Evolutionary conservation across 345 rosid genomes (phyloP).

Genomic region (Microcos paniculata): DNA sequence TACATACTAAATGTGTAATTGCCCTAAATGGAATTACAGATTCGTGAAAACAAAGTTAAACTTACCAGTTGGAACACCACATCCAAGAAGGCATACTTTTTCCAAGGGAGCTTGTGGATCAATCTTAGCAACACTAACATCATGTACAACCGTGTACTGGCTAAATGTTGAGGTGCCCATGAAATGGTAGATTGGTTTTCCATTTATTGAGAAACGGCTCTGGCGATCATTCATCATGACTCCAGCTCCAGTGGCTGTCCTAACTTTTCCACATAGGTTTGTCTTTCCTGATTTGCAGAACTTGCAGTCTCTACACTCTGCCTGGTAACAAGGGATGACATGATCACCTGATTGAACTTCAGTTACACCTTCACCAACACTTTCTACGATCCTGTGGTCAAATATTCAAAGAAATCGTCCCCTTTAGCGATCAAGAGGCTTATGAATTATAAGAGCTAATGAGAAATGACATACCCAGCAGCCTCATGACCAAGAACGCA

Average conservation of each 20-base stretch:
- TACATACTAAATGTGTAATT: no score
- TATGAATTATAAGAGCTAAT: constrained; percentile 3
- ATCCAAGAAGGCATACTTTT: constrained; percentile 98
- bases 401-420: constrained; percentile 5
- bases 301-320: constrained; percentile 98
- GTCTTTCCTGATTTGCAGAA: constrained; percentile 98
- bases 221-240: constrained; percentile 91
- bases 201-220: constrained; percentile 83
- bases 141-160: constrained; percentile 96
- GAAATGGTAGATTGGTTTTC: constrained; percentile 88
- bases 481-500: constrained; percentile 98
- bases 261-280: constrained; percentile 92
- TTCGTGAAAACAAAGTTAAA: neutral
- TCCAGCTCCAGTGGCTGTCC: constrained; percentile 93
- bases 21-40: constrained; percentile 2
- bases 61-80: constrained; percentile 99
- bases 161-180: constrained; percentile 99
- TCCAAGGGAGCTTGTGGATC: constrained; percentile 93
- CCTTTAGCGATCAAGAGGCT: neutral
- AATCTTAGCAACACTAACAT: constrained; percentile 95
- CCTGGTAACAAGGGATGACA: constrained; percentile 97
- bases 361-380: constrained; percentile 96
- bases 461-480: constrained; percentile 63
- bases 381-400: constrained; percentile 77
- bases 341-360: constrained; percentile 94